These are phyloP conservation scores for Phoenix roebelenii DNA, from an alignment of 176 grass and related monocot species.

Conservation along the genomic window DNA sequence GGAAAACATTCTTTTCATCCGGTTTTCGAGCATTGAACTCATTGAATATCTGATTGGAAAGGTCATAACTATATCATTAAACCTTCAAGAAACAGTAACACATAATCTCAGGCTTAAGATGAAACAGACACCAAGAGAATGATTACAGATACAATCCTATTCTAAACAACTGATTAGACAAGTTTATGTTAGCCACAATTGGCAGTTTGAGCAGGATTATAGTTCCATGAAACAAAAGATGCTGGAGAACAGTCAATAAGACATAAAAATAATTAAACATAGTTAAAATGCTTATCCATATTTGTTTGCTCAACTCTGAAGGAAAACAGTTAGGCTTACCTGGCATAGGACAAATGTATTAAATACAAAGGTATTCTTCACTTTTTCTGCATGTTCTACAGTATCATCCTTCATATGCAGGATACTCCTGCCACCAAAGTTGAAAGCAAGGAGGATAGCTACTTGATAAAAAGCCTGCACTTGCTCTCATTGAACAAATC, in stretches of 20 bases:
- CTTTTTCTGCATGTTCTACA: slow-evolving; percentile 55
- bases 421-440: slow-evolving; percentile 63
- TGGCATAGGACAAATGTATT: slow-evolving; percentile 98
- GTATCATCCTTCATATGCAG: slow-evolving; percentile 52
- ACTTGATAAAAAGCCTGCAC: slow-evolving; percentile 82
- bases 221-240: no score
- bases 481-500: neutral
- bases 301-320: no score
- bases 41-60: slow-evolving; percentile 60
- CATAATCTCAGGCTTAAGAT: no score
- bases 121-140: no score
- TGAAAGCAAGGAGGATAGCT: slow-evolving; percentile 63
- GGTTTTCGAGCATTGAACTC: slow-evolving; percentile 85
- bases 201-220: no score
- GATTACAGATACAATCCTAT: no score
- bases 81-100: no score
- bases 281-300: no score
- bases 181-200: no score
- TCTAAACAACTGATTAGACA: no score
- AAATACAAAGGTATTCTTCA: slow-evolving; percentile 94
- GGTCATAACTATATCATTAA: neutral
- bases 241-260: no score
- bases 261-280: no score
- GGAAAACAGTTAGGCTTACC: slow-evolving; percentile 21
- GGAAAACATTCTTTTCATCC: slow-evolving; percentile 78